These are phyloP conservation scores for Stentor roeselii DNA, from an alignment of 73 alveolate species.

Conservation along the genomic window DNA sequence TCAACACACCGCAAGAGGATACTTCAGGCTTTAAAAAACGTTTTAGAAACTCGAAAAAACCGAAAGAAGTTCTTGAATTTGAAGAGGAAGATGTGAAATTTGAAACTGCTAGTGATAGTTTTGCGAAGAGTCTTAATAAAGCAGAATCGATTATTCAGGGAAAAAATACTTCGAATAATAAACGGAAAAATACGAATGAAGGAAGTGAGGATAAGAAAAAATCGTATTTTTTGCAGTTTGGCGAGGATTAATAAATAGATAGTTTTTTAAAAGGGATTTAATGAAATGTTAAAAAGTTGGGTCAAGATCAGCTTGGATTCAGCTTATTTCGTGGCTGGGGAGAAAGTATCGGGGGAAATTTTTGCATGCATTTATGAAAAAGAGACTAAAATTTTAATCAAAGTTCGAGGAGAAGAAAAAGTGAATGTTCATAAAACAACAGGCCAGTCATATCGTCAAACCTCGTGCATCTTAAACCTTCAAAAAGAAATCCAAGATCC, in stretches of 20 bases:
- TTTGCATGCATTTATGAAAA: no score
- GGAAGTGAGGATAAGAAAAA: no score
- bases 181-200: no score
- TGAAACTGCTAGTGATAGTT: no score
- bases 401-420: background rate
- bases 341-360: background rate
- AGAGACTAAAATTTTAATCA: background rate
- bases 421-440: background rate
- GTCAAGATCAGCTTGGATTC: background rate
- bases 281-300: no score
- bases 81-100: background rate
- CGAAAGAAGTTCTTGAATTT: background rate
- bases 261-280: no score
- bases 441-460: background rate
- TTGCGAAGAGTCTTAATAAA: no score
- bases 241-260: no score
- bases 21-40: slow-evolving; percentile 17
- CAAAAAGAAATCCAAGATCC: background rate
- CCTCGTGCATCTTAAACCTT: background rate
- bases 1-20: background rate
- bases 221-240: no score
- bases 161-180: no score
- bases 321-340: background rate
- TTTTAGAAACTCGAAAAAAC: slow-evolving; percentile 8
- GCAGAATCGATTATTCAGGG: no score